Base-by-base conservation (phyloP, 2,329 filamentous ascomycete species). In the Aspergillus alliaceus region DNA sequence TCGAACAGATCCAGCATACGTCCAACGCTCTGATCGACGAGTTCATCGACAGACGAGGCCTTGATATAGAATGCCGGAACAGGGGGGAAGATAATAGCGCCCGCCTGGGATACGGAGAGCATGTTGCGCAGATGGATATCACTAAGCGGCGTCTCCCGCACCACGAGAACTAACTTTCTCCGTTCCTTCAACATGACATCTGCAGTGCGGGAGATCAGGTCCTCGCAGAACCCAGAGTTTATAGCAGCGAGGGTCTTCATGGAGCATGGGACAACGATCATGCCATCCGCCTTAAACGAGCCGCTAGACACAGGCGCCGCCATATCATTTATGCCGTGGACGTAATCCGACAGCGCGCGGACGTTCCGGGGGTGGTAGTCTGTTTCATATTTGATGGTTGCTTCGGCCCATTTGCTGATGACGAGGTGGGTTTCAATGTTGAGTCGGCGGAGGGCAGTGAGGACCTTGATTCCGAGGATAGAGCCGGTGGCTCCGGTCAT, bases 401-500 rank as follows among this genome's bases (percentile, higher is more conserved):
- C 75, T 20, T 73, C 72, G 4, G 75, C 80, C 79, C 80, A 83
- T 63, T 81, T 80, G 59, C 71, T 76, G 46, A 83, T 74, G 8
- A 82, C 70, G 2, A 80, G 71, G 56, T 81, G 77, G 0, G 79
- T 81, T 65, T 82, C 80, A 15, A 81, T 64, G n/a, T 76, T 69
- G 11, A 81, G 71, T 0, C 63, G 59, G 1, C 75, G 75, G 0
- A 83, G 73, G 3, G 70, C 66, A 7, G 71, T 66, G 4, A 82
- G 75, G 0, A 75, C 62, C 15, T 73, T 74, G 54, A 82, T 78
- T 1, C 72, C 80, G 6, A 77, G 69, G 2, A 73, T 64, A 1
- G 79, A 71, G 3, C 80, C 80, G 0, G 80, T 82, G 1, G 80
- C 80, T 3, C 80, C 80, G 1, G 81, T 82, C 42, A 83, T 77